phyloP scores from a whole-genome alignment of 768 basidiomycete genomes.

The Rickenella mellea region DNA sequence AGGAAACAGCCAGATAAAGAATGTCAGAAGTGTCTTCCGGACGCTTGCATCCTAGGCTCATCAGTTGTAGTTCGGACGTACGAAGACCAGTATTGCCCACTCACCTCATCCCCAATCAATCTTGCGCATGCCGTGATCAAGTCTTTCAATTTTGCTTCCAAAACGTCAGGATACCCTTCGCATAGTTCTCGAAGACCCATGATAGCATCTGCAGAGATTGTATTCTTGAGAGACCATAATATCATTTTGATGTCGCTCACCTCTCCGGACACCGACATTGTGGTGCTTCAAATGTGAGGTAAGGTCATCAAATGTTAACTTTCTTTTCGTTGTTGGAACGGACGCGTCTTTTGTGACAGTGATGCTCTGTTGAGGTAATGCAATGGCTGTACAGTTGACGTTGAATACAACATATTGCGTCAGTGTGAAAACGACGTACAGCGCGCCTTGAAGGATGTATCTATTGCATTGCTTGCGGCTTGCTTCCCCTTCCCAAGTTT shows the following conservation, averaged over 20 bases:
- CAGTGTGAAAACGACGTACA: conserved; percentile 41
- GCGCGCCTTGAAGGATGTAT: conserved; percentile 92
- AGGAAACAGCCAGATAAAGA: conserved; percentile 67
- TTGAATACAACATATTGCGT: background rate
- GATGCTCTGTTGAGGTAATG: conserved; percentile 80
- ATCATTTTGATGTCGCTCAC: conserved; percentile 27
- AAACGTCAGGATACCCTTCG: conserved; percentile 45
- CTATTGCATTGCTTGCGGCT: conserved; percentile 71
- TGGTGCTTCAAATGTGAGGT: conserved; percentile 77
- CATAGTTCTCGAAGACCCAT: conserved; percentile 65
- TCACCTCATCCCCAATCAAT: conserved; percentile 75
- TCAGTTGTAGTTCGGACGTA: background rate
- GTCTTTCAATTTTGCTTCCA: conserved; percentile 40
- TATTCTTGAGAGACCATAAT: conserved; percentile 4
- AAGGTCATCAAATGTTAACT: conserved; percentile 69
- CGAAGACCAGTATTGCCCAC: conserved; percentile 12
- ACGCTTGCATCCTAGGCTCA: conserved; percentile 62
- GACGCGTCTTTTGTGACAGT: conserved; percentile 40
- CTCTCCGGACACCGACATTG: conserved; percentile 66
- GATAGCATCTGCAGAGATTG: conserved; percentile 44
- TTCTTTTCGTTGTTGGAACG: conserved; percentile 66
- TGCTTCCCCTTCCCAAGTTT: conserved; percentile 96
- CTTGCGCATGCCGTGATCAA: conserved; percentile 57
- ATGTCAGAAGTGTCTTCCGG: conserved; percentile 58
- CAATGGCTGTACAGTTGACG: conserved; percentile 54